Evolutionary conservation across 1,284 basidiomycete species (phyloP), one percentile per base, ranked within the genome.

Genomic region (Pascua sp.): DNA sequence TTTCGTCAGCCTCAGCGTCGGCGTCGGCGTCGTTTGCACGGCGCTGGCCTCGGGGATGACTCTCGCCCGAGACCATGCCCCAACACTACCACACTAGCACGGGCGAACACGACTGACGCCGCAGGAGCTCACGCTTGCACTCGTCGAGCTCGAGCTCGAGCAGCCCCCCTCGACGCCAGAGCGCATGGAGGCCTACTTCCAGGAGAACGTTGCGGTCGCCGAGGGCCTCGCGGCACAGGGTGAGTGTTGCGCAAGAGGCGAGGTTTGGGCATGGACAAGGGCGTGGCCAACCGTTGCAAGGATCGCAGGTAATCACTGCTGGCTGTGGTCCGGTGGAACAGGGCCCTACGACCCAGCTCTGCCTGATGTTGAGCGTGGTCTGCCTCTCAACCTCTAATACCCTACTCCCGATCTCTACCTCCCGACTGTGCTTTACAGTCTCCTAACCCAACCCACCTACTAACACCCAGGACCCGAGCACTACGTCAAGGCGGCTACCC

Each of bases 181-280:
- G 62, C 86, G 87, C 68, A 86, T 84, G 76, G 92, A 97, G 79
- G 78, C 81, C 44, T 95, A 88, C 80, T 98, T 98, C 79, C 91
- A 95, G 86, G 81, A 84, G 51, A 88, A 93, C 69, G 89, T 98
- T 50, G 84, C 84, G 56, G 82, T 87, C 70, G 95, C 93, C 63
- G 95, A 98, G 80, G 85, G 87, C 65, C 82, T 97, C 46, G 85
- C 87, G 61, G 77, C 83, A 13, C 83, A 86, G 80, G 93, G 94
- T 89, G 60, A 60, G 80, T 76, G 48, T 54, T 4, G n/a, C 12
- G 9, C 12, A 8, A 41, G 40, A 11, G 40, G 40, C 11, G 12
- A 41, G 40, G 11, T 11, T 12, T 41, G 40, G 12, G 40, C 5
- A 49, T 42, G 17, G 16, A n/a, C 13, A 16, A 13, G 3, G 24